Evolutionary conservation across 2,329 filamentous ascomycete species (phyloP).

Genomic region (Coniosporium tulheliwenetii): DNA sequence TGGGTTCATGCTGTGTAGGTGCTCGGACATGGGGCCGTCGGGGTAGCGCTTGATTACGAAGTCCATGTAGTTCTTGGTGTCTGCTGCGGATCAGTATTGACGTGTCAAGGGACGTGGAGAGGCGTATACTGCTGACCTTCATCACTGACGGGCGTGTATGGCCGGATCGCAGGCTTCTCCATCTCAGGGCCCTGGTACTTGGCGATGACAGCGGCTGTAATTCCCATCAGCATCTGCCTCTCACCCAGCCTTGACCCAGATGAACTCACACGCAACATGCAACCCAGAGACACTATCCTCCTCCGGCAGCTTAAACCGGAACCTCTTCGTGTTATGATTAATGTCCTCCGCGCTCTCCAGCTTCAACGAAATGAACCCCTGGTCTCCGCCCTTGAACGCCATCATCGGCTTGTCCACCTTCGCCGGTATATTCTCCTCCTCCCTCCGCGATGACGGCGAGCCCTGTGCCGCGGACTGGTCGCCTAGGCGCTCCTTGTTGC

Average conservation of each 20-base stretch:
- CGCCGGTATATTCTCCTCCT: conserved; percentile 22
- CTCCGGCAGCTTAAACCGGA: conserved; percentile 78
- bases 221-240: conserved; percentile 2
- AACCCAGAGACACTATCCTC: conserved; percentile 73
- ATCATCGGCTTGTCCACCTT: conserved; percentile 26
- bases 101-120: not conserved
- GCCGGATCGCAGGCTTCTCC: conserved; percentile 75
- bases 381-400: conserved; percentile 68
- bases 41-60: conserved; percentile 88
- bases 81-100: conserved; percentile 26
- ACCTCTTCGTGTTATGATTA: conserved; percentile 90
- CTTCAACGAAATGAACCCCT: conserved; percentile 74
- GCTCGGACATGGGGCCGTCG: conserved; percentile 77
- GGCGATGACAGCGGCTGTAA: conserved; percentile 59
- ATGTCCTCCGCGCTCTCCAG: conserved; percentile 63
- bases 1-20: conserved; percentile 69
- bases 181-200: conserved; percentile 76
- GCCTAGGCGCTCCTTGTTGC: conserved; percentile 7
- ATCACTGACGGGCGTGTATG: conserved; percentile 85
- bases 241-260: not conserved
- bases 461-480: conserved; percentile 10
- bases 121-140: conserved; percentile 42
- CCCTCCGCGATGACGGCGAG: conserved; percentile 13
- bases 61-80: conserved; percentile 64
- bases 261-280: conserved; percentile 49